Evolutionary conservation across 306 rosid genomes (phyloP).

Genomic region (Sesbania bispinosa): DNA sequence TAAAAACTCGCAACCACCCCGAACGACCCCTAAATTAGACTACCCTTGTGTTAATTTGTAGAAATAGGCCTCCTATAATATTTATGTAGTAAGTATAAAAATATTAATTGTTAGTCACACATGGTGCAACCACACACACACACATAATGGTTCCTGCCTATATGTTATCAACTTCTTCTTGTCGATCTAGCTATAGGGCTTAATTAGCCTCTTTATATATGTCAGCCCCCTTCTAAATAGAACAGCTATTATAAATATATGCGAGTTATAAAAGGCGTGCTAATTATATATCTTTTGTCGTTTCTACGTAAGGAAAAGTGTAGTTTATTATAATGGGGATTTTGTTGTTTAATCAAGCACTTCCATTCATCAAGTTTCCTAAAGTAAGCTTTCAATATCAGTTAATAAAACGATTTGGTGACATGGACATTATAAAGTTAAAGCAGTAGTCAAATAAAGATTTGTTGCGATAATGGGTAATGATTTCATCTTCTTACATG

Average conservation of each 20-base stretch:
- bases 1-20: too few relatives aligned
- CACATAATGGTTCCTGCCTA: slow-evolving; percentile 16
- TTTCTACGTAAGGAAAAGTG: background rate
- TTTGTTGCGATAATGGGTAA: slow-evolving; percentile 25
- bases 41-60: background rate
- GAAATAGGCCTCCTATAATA: background rate
- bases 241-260: background rate
- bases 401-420: background rate
- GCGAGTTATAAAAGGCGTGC: slow-evolving; percentile 1
- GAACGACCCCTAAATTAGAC: too few relatives aligned
- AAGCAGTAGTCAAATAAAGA: slow-evolving; percentile 37
- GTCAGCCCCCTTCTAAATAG: background rate
- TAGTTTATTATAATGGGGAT: background rate
- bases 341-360: slow-evolving; percentile 19
- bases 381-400: slow-evolving; percentile 12
- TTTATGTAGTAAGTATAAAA: too few relatives aligned
- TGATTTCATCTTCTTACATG: slow-evolving; percentile 5
- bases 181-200: background rate
- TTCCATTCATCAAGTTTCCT: slow-evolving; percentile 1
- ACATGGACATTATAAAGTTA: background rate
- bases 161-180: background rate
- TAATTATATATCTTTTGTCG: slow-evolving; percentile 27
- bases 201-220: background rate
- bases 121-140: background rate
- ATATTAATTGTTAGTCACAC: background rate